phyloP scores from a whole-genome alignment of 2,329 filamentous ascomycete genomes.

The Colletotrichum cereale region DNA sequence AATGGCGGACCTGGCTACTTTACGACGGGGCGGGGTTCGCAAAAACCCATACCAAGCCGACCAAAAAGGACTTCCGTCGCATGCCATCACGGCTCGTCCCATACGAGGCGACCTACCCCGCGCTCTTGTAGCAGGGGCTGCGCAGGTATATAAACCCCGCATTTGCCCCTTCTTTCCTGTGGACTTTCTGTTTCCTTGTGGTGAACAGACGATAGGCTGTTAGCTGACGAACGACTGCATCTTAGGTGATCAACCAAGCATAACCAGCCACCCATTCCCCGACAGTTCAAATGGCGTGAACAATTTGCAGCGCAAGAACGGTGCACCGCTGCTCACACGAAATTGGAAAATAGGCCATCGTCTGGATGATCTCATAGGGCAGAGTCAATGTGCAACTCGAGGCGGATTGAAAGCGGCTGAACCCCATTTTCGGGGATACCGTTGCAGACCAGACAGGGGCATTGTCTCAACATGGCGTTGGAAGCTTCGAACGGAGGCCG shows the following conservation, averaged over 20 bases:
- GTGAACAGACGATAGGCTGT: background rate
- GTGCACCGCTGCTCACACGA: background rate
- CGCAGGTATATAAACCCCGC: background rate
- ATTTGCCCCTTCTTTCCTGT: background rate
- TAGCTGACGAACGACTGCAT: background rate
- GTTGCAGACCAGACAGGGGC: background rate
- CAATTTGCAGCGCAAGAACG: background rate
- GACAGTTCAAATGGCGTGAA: background rate
- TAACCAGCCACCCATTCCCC: background rate
- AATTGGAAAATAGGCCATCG: background rate
- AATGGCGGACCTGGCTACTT: too few species aligned
- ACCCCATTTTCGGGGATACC: background rate
- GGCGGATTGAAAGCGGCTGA: too few species aligned
- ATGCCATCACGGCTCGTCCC: too few species aligned
- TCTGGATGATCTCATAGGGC: background rate
- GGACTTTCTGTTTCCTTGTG: background rate
- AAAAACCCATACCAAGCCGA: too few species aligned
- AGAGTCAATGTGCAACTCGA: background rate
- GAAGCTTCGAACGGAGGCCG: background rate
- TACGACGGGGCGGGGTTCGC: too few species aligned
- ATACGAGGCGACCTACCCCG: too few species aligned
- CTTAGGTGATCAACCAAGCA: background rate
- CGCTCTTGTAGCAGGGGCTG: too few species aligned
- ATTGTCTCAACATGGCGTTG: background rate
- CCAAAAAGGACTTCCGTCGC: too few species aligned